These are phyloP conservation scores for Alternaria postmessia DNA, from an alignment of 2,329 filamentous ascomycete species.

Conservation along the genomic window DNA sequence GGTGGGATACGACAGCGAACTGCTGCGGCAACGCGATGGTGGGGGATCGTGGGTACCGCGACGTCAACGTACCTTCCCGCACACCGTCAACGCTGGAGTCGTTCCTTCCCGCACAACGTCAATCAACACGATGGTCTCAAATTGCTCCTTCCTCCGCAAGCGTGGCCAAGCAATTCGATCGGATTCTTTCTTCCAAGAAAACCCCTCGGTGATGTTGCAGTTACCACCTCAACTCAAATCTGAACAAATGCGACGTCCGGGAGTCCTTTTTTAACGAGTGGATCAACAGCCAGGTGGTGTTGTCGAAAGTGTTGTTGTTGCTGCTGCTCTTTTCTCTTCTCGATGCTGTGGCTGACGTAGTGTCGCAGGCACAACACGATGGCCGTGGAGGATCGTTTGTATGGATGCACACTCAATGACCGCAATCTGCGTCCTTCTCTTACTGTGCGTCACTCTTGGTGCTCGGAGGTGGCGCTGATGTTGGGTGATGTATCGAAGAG, in stretches of 20 bases:
- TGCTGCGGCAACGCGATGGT: constrained; percentile 28
- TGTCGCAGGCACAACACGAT: constrained; percentile 30
- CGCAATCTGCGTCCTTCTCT: constrained; percentile 23
- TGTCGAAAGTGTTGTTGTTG: neutral
- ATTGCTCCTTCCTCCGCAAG: constrained; percentile 26
- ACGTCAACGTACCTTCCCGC: constrained; percentile 40
- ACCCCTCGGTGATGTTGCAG: constrained; percentile 10
- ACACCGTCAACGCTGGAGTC: constrained; percentile 22
- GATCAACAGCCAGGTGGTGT: neutral
- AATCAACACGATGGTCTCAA: constrained; percentile 15
- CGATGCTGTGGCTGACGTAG: constrained; percentile 37
- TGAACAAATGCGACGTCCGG: neutral
- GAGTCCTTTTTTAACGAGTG: neutral
- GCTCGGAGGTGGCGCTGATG: constrained; percentile 17
- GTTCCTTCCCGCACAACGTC: constrained; percentile 37
- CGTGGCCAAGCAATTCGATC: constrained; percentile 18
- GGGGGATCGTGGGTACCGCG: constrained; percentile 26
- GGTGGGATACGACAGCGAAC: constrained; percentile 21
- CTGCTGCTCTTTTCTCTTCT: constrained; percentile 20
- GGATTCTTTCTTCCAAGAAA: constrained; percentile 3
- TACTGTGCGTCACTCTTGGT: constrained; percentile 20
- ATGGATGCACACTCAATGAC: constrained; percentile 18
- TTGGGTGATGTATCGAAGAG: constrained; percentile 23
- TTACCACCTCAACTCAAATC: neutral
- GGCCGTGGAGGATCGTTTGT: constrained; percentile 24